These are phyloP conservation scores for Baorangia bicolor DNA, from an alignment of 768 basidiomycete genomes.

Conservation along the genomic window DNA sequence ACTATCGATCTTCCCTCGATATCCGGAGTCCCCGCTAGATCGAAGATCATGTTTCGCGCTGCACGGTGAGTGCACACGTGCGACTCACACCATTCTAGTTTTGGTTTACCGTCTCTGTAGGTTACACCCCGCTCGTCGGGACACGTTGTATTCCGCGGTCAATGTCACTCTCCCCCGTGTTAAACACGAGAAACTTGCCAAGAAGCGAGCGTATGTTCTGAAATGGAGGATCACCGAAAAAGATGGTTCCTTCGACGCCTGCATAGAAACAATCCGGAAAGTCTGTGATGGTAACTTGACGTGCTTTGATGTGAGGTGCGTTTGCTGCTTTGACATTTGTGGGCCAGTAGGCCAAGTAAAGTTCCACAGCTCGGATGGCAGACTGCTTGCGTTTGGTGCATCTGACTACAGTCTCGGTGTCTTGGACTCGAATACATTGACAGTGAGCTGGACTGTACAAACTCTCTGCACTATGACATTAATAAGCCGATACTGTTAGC, in stretches of 20 bases:
- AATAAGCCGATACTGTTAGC: slow-evolving; percentile 46
- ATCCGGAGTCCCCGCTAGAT: slow-evolving; percentile 43
- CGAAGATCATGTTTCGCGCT: slow-evolving; percentile 56
- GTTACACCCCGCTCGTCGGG: slow-evolving; percentile 51
- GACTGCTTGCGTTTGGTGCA: slow-evolving; percentile 78
- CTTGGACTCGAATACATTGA: slow-evolving; percentile 73
- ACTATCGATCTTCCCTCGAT: slow-evolving; percentile 55
- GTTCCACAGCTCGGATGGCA: slow-evolving; percentile 68
- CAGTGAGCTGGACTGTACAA: slow-evolving; percentile 46
- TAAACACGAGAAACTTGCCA: slow-evolving; percentile 50
- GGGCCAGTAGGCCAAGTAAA: neutral
- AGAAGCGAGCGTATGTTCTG: slow-evolving; percentile 60
- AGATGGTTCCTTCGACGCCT: slow-evolving; percentile 59
- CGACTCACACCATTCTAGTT: slow-evolving; percentile 4
- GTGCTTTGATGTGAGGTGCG: slow-evolving; percentile 84
- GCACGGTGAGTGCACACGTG: slow-evolving; percentile 43
- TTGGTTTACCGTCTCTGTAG: slow-evolving; percentile 41
- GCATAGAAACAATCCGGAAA: slow-evolving; percentile 58
- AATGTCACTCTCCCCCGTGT: slow-evolving; percentile 67
- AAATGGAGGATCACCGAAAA: slow-evolving; percentile 72
- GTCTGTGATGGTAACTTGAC: slow-evolving; percentile 80
- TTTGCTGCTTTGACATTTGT: slow-evolving; percentile 3
- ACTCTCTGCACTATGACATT: neutral
- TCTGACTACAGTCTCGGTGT: slow-evolving; percentile 86
- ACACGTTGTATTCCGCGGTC: slow-evolving; percentile 64